These are phyloP conservation scores for Oryza glumipatula DNA, from an alignment of 176 grass and related monocot genomes.

Conservation along the genomic window DNA sequence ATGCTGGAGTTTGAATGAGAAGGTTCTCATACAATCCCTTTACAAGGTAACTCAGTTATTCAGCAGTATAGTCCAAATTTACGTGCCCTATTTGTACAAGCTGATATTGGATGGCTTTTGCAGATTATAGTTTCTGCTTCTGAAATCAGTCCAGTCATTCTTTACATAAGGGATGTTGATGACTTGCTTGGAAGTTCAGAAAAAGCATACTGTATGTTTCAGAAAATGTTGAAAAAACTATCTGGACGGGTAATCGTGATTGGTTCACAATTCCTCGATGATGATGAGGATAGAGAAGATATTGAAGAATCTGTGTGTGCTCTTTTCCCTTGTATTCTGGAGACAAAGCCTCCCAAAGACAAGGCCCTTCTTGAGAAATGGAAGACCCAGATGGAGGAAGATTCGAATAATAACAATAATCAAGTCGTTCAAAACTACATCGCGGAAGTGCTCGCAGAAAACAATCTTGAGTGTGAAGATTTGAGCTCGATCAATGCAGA, in stretches of 20 bases:
- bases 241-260: constrained; percentile 72
- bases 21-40: constrained; percentile 66
- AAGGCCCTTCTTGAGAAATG: constrained; percentile 58
- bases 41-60: constrained; percentile 72
- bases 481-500: constrained; percentile 58
- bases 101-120: constrained; percentile 32
- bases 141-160: constrained; percentile 55
- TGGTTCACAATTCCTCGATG: constrained; percentile 66
- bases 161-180: constrained; percentile 82
- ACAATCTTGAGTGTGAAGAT: constrained; percentile 81
- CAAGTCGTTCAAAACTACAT: constrained; percentile 51
- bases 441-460: constrained; percentile 57
- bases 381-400: constrained; percentile 75
- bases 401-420: constrained; percentile 41
- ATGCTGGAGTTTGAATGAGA: constrained; percentile 66
- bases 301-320: constrained; percentile 49
- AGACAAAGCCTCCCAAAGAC: constrained; percentile 71
- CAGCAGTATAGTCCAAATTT: constrained; percentile 6
- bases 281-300: constrained; percentile 43
- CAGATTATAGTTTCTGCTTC: constrained; percentile 65
- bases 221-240: constrained; percentile 79
- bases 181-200: constrained; percentile 57
- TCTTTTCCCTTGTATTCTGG: constrained; percentile 81
- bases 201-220: constrained; percentile 53
- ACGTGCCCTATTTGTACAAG: constrained; percentile 10